Percentiles rank a stretch among this genome's conserved stretches.
Conservation (phyloP, 1,284 basidiomycete species). For the Leccinum pachyderme region DNA sequence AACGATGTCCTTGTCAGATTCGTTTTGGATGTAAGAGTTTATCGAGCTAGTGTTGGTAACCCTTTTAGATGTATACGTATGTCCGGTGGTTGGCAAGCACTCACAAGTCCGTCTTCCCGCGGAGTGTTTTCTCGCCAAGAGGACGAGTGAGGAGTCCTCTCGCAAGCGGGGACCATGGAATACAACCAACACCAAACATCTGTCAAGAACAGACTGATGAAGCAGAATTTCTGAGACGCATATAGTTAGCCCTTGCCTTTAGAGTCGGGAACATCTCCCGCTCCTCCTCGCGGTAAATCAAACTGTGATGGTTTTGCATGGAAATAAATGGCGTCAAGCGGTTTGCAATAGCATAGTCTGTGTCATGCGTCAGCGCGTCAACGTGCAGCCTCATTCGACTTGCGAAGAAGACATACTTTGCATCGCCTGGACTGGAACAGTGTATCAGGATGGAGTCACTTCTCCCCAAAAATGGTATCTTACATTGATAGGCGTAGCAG, state of each 20-base stretch:
- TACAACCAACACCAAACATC: slow-evolving; percentile 33
- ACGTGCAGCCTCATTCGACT: slow-evolving; percentile 20
- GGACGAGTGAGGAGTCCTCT: slow-evolving; percentile 40
- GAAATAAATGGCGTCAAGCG: slow-evolving; percentile 48
- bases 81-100: not conserved
- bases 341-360: slow-evolving; percentile 30
- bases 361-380: slow-evolving; percentile 21
- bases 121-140: slow-evolving; percentile 23
- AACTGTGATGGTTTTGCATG: slow-evolving; percentile 51
- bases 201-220: slow-evolving; percentile 29
- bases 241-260: slow-evolving; percentile 6
- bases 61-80: not conserved
- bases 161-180: slow-evolving; percentile 38
- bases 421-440: slow-evolving; percentile 27
- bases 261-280: slow-evolving; percentile 49
- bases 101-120: slow-evolving; percentile 30
- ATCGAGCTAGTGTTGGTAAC: slow-evolving; percentile 8
- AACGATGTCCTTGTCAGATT: slow-evolving; percentile 24
- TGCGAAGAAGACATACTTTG: slow-evolving; percentile 23
- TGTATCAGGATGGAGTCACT: slow-evolving; percentile 6
- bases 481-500: slow-evolving; percentile 33
- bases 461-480: not conserved
- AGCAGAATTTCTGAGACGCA: not conserved
- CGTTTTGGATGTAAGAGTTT: slow-evolving; percentile 21
- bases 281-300: slow-evolving; percentile 50